Percentiles rank a stretch among this genome's conserved stretches.
Conservation (phyloP, 2,329 filamentous ascomycete genomes). For the Ascochyta rabiei region DNA sequence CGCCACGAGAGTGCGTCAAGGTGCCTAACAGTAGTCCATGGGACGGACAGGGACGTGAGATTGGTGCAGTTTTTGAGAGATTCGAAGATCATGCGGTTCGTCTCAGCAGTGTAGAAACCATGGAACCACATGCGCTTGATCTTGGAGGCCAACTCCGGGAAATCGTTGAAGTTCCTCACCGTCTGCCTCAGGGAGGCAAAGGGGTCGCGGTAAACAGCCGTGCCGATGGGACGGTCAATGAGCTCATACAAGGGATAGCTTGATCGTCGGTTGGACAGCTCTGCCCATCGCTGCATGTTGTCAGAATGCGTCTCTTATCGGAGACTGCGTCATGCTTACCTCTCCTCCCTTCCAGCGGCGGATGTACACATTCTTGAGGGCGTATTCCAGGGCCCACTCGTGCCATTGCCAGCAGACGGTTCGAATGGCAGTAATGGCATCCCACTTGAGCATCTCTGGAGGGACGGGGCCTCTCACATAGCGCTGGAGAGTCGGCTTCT, state of each 20-base stretch:
- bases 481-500: constrained; percentile 53
- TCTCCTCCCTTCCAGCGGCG: constrained; percentile 58
- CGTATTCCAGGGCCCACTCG: constrained; percentile 59
- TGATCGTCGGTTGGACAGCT: constrained; percentile 53
- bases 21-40: constrained; percentile 60
- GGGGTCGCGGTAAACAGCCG: constrained; percentile 60
- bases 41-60: constrained; percentile 56
- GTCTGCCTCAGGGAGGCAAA: constrained; percentile 57
- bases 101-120: constrained; percentile 59
- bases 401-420: constrained; percentile 59
- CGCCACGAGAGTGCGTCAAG: constrained; percentile 56
- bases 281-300: constrained; percentile 56
- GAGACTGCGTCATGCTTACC: constrained; percentile 27
- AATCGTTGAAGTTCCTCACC: constrained; percentile 53
- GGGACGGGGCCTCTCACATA: constrained; percentile 60
- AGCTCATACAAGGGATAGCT: constrained; percentile 57
- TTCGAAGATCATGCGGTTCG: constrained; percentile 56
- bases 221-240: constrained; percentile 53
- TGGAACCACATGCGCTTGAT: constrained; percentile 62
- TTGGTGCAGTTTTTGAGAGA: constrained; percentile 56
- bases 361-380: constrained; percentile 59
- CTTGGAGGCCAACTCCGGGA: constrained; percentile 54
- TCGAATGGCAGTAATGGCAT: constrained; percentile 56
- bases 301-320: constrained; percentile 16
- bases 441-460: constrained; percentile 59